Evolutionary conservation across 257 asterid species (phyloP), one percentile per base, ranked within the genome.

Genomic region (Plantago major): DNA sequence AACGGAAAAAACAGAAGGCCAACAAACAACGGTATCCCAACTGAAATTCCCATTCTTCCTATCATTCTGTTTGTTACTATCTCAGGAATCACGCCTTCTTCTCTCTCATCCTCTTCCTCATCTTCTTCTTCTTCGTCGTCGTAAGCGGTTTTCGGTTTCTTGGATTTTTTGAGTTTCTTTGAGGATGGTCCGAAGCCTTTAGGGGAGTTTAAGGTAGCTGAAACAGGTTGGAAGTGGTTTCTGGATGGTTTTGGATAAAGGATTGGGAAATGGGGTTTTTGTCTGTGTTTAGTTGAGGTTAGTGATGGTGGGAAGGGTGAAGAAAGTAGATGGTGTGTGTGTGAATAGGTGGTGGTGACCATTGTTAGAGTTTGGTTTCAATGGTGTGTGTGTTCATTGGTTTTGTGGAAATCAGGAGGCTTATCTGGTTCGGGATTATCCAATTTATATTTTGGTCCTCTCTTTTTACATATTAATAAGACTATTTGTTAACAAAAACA

Each of bases 51-150:
- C 81, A 93, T 80, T 74, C 96, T 83, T 65, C 71, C 79, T 16
- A 93, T 89, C 99, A 93, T 93, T 71, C 99, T 78, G 70, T 89
- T 93, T 16, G 99, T 93, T 47, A 93, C 95, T 64, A 89, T 81
- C 76, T 89, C 97, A 50, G 99, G 99, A 46, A 93, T 89, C 17
- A 93, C 94, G 5, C 76, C 90, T 42, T 74, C 76, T 48, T 68
- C 94, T 63, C 68, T 19, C 0, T 80, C 81, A 5, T 75, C 82
- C 1, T 77, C 85, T 0, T 80, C 91, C 0, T 80, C 95, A 0
- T 82, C 89, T 0, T 79, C 88, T 0, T 74, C 86, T 2, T 74
- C 81, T 2, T 78, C 76, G n/a, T 74, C 71, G 11, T 79, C 79
- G 22, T 72, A 19, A 13, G 70, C 64, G 63, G 80, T 79, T 60